These are phyloP conservation scores for Aspergillus texensis DNA, from an alignment of 2,329 filamentous ascomycete genomes.

Conservation along the genomic window DNA sequence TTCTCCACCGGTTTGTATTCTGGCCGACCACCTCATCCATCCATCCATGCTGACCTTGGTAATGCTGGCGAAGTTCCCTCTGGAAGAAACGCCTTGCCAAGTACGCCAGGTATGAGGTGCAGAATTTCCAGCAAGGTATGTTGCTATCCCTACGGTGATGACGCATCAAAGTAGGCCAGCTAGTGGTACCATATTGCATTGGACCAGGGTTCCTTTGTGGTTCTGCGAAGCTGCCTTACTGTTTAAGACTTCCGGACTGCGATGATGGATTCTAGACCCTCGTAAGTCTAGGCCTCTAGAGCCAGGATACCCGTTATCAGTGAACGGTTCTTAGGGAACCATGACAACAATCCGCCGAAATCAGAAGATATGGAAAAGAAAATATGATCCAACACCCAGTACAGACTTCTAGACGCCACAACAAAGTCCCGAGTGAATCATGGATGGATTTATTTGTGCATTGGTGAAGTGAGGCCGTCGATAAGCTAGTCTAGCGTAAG, in stretches of 20 bases:
- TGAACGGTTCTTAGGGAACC: too few species aligned
- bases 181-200: background rate
- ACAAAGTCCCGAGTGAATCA: background rate
- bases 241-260: background rate
- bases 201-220: background rate
- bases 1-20: constrained; percentile 2
- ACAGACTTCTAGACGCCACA: background rate
- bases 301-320: background rate
- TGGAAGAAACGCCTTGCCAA: background rate
- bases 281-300: background rate
- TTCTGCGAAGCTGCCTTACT: background rate
- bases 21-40: background rate
- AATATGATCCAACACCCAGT: background rate
- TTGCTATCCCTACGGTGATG: background rate
- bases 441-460: constrained; percentile 5
- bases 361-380: background rate
- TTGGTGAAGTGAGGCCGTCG: constrained; percentile 12
- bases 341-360: background rate
- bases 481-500: constrained; percentile 18
- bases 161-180: background rate
- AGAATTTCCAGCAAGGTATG: background rate
- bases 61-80: background rate
- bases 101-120: background rate
- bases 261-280: background rate
- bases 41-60: background rate